Conservation (phyloP, 2,329 filamentous ascomycete species). For the Neoarthrinium moseri region DNA sequence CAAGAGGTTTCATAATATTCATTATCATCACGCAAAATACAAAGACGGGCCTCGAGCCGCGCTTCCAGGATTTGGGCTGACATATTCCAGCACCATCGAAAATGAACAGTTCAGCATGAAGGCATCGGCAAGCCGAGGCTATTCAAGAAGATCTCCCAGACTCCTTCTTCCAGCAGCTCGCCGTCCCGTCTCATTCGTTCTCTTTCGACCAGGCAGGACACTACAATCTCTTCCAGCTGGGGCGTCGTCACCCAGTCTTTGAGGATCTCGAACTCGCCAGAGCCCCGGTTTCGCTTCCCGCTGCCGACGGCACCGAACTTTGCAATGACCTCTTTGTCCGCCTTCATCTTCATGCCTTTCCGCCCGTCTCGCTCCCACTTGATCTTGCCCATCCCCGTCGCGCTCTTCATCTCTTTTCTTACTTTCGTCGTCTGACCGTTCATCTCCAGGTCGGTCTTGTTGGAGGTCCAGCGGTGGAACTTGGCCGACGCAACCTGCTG, state of each 20-base stretch:
- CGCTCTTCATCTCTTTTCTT: slow-evolving; percentile 11
- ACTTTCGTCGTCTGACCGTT: slow-evolving; percentile 9
- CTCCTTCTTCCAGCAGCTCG: slow-evolving; percentile 11
- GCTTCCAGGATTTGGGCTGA: no score
- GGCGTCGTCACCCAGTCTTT: slow-evolving; percentile 3
- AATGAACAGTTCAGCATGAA: neutral
- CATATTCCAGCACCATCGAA: no score
- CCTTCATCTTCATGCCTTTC: slow-evolving; percentile 12
- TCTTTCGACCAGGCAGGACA: slow-evolving; percentile 14
- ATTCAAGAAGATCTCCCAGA: slow-evolving; percentile 12
- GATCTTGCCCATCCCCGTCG: slow-evolving; percentile 11
- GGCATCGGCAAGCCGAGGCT: neutral
- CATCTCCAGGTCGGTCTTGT: slow-evolving; percentile 12
- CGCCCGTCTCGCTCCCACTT: slow-evolving; percentile 12
- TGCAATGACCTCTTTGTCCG: slow-evolving; percentile 10
- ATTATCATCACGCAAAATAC: no score
- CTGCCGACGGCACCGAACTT: slow-evolving; percentile 11
- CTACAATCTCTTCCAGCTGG: slow-evolving; percentile 14
- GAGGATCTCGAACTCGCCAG: slow-evolving; percentile 12
- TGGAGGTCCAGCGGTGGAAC: slow-evolving; percentile 11
- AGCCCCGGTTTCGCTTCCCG: slow-evolving; percentile 11
- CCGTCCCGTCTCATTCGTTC: slow-evolving; percentile 15
- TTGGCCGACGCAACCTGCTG: slow-evolving; percentile 10
- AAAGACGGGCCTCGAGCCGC: no score
- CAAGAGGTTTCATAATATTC: no score